Evolutionary conservation across 805 yeast species (phyloP).

Genomic region (Scheffersomyces coipomensis): DNA sequence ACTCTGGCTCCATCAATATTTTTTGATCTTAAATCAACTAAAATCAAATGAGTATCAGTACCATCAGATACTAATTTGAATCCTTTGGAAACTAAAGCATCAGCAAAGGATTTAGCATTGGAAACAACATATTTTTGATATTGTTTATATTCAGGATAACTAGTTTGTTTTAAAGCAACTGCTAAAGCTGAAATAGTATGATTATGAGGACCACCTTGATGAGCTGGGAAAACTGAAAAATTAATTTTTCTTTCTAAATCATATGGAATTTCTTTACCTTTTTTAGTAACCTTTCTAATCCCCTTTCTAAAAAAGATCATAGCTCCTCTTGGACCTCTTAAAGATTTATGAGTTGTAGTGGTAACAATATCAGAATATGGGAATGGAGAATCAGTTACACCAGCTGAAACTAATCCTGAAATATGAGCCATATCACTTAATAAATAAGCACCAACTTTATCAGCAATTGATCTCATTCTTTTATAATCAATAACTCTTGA

Average conservation of each 20-base stretch:
- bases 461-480: slow-evolving; percentile 95
- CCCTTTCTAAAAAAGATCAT: slow-evolving; percentile 99
- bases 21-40: slow-evolving; percentile 84
- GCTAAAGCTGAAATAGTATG: slow-evolving; percentile 98
- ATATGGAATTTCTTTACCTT: slow-evolving; percentile 87
- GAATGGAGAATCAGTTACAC: slow-evolving; percentile 94
- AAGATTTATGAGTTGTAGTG: slow-evolving; percentile 97
- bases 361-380: slow-evolving; percentile 97
- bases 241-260: slow-evolving; percentile 94
- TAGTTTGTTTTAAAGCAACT: slow-evolving; percentile 93
- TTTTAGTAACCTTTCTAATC: slow-evolving; percentile 78
- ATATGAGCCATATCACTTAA: slow-evolving; percentile 98
- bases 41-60: slow-evolving; percentile 95
- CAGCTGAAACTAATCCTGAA: slow-evolving; percentile 93
- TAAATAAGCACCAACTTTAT: slow-evolving; percentile 94
- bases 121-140: slow-evolving; percentile 86
- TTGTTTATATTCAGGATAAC: slow-evolving; percentile 83
- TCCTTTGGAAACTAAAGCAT: slow-evolving; percentile 66
- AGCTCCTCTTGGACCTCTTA: slow-evolving; percentile 99
- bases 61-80: slow-evolving; percentile 89
- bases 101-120: slow-evolving; percentile 84
- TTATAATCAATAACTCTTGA: slow-evolving; percentile 94
- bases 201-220: slow-evolving; percentile 99
- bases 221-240: slow-evolving; percentile 99
- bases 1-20: slow-evolving; percentile 96